phyloP scores from a whole-genome alignment of 2,329 filamentous ascomycete genomes.

The Helotiales sp. region DNA sequence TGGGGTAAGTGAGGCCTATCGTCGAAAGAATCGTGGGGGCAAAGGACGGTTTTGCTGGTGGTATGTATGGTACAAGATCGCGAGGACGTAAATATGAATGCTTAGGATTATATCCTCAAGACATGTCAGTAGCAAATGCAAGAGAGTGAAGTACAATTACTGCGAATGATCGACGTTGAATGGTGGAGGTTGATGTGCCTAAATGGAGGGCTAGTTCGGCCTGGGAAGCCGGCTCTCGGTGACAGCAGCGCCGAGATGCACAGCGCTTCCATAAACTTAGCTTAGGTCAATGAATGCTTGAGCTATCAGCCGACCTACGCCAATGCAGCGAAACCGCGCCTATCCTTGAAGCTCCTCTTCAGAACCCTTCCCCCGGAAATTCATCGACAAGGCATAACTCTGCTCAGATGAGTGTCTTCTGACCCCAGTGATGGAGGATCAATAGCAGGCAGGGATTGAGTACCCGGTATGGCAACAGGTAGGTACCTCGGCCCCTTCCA shows the following conservation, averaged over 20 bases:
- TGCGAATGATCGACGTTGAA: not conserved
- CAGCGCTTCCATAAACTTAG: too few species aligned
- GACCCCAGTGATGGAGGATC: slow-evolving; percentile 10
- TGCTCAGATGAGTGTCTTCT: not conserved
- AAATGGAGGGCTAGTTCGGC: not conserved
- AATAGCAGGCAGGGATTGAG: slow-evolving; percentile 31
- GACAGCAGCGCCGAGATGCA: not conserved
- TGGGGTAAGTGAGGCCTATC: slow-evolving; percentile 19
- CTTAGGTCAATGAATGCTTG: not conserved
- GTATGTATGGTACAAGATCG: not conserved
- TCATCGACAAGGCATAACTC: not conserved
- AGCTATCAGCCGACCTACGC: slow-evolving; percentile 6
- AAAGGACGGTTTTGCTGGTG: not conserved
- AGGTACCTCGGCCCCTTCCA: slow-evolving; percentile 4
- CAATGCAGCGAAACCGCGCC: slow-evolving; percentile 2
- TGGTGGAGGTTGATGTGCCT: not conserved
- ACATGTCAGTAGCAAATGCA: not conserved
- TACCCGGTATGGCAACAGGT: slow-evolving; percentile 33
- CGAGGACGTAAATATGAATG: not conserved
- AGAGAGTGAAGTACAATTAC: not conserved
- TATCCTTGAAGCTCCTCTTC: not conserved
- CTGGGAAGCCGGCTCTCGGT: not conserved
- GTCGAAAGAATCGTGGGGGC: not conserved
- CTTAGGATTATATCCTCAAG: not conserved
- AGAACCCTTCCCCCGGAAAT: not conserved